Evolutionary conservation across 768 basidiomycete genomes (phyloP).

Genomic region (Austroboletus eburneus): DNA sequence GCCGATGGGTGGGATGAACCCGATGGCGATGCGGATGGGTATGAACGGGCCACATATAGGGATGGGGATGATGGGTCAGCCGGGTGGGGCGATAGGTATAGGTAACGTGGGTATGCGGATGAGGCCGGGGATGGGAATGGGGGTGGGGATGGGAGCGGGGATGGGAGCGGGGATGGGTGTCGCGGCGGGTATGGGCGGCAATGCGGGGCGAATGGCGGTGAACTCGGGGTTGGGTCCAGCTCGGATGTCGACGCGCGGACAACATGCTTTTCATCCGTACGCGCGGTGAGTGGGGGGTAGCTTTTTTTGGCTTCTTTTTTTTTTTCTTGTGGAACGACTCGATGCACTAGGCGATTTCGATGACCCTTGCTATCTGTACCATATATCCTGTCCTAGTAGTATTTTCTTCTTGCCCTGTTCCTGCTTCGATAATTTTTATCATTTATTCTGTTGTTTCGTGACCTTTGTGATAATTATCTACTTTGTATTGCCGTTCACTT

Average conservation of each 20-base stretch:
- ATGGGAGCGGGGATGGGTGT: slow-evolving; percentile 35
- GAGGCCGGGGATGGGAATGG: slow-evolving; percentile 37
- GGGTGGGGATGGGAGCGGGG: slow-evolving; percentile 22
- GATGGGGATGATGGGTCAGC: slow-evolving; percentile 34
- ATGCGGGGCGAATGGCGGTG: slow-evolving; percentile 39
- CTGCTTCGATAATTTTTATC: slow-evolving; percentile 16
- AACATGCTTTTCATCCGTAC: slow-evolving; percentile 65
- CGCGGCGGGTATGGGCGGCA: slow-evolving; percentile 26
- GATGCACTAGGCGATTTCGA: no score
- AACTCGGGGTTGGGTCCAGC: slow-evolving; percentile 45
- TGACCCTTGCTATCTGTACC: slow-evolving; percentile 18
- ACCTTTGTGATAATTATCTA: slow-evolving; percentile 4
- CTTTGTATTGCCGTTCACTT: no score
- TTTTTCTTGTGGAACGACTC: no score
- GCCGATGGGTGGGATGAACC: slow-evolving; percentile 23
- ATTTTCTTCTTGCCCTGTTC: slow-evolving; percentile 6
- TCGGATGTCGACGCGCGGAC: slow-evolving; percentile 47
- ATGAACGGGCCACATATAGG: slow-evolving; percentile 35
- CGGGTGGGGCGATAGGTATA: slow-evolving; percentile 17
- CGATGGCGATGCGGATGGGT: slow-evolving; percentile 36
- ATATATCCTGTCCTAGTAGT: slow-evolving; percentile 27
- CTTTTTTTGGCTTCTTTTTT: no score
- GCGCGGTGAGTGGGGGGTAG: slow-evolving; percentile 37
- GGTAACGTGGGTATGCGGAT: slow-evolving; percentile 33
- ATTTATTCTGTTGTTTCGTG: slow-evolving; percentile 1